Evolutionary conservation across 805 yeast genomes (phyloP).

Genomic region (Millerago galiae): DNA sequence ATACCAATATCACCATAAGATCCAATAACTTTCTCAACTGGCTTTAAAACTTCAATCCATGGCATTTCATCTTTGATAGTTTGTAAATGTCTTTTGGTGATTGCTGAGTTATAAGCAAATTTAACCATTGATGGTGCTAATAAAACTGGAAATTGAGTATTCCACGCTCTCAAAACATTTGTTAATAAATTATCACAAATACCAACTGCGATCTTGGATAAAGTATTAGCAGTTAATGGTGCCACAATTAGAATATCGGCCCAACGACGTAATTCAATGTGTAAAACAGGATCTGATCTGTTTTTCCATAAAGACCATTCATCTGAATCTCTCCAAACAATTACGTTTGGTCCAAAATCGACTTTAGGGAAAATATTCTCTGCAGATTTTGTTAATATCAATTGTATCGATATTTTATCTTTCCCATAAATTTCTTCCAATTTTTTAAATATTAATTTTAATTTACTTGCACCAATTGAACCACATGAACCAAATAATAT

Average conservation of each 20-base stretch:
- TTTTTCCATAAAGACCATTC: slow-evolving; percentile 89
- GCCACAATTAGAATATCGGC: slow-evolving; percentile 90
- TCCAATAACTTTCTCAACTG: slow-evolving; percentile 89
- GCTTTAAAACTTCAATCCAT: slow-evolving; percentile 89
- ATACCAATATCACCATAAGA: slow-evolving; percentile 97
- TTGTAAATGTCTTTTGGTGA: slow-evolving; percentile 77
- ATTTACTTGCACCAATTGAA: slow-evolving; percentile 75
- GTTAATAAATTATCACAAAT: slow-evolving; percentile 89
- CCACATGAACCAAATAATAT: slow-evolving; percentile 86
- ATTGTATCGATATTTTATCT: slow-evolving; percentile 72
- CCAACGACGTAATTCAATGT: slow-evolving; percentile 93
- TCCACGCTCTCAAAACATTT: slow-evolving; percentile 92
- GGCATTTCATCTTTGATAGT: slow-evolving; percentile 85
- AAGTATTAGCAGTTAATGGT: slow-evolving; percentile 91
- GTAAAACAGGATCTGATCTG: slow-evolving; percentile 86
- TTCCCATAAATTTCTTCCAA: slow-evolving; percentile 73
- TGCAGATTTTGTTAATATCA: slow-evolving; percentile 80
- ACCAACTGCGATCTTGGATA: slow-evolving; percentile 85
- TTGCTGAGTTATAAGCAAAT: slow-evolving; percentile 81
- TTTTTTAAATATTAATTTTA: slow-evolving; percentile 73
- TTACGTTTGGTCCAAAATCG: slow-evolving; percentile 53
- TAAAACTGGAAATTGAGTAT: slow-evolving; percentile 80
- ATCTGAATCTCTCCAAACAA: slow-evolving; percentile 88
- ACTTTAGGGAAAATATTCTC: slow-evolving; percentile 63
- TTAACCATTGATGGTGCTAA: slow-evolving; percentile 96